Evolutionary conservation across 2,329 filamentous ascomycete species (phyloP).

Genomic region (Talaromyces sp.): DNA sequence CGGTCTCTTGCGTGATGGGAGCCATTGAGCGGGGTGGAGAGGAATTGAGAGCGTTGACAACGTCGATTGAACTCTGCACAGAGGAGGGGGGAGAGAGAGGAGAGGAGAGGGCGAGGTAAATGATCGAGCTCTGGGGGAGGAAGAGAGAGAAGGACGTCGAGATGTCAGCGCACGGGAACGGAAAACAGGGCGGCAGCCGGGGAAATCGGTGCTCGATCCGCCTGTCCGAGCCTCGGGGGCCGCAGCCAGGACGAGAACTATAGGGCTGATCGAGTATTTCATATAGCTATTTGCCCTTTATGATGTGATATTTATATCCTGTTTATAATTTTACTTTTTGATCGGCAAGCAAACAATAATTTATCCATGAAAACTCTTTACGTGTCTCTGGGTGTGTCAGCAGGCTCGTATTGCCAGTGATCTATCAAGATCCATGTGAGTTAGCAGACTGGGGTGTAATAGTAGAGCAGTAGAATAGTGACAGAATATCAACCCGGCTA

Average conservation of each 20-base stretch:
- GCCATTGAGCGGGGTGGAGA: conserved; percentile 58
- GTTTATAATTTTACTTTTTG: background rate
- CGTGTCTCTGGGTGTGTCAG: no score
- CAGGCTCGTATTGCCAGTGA: no score
- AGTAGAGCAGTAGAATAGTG: background rate
- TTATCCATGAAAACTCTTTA: background rate
- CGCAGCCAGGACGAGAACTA: background rate
- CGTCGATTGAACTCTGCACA: background rate
- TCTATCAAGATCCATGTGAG: background rate
- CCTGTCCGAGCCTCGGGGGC: background rate
- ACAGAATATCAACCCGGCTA: no score
- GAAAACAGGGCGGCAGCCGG: background rate
- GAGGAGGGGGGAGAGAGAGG: conserved; percentile 1
- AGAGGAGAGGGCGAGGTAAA: background rate
- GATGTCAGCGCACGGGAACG: background rate
- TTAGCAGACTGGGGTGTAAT: background rate
- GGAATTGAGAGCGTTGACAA: background rate
- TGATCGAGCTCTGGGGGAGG: background rate
- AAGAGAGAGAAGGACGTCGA: background rate
- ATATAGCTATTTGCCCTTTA: background rate
- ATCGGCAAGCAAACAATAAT: background rate
- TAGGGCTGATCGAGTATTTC: background rate
- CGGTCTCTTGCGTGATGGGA: conserved; percentile 73
- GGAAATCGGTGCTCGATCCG: background rate
- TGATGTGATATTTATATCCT: background rate